Evolutionary conservation across 805 yeast species (phyloP).

Genomic region (Pichia nanzhaoensis): DNA sequence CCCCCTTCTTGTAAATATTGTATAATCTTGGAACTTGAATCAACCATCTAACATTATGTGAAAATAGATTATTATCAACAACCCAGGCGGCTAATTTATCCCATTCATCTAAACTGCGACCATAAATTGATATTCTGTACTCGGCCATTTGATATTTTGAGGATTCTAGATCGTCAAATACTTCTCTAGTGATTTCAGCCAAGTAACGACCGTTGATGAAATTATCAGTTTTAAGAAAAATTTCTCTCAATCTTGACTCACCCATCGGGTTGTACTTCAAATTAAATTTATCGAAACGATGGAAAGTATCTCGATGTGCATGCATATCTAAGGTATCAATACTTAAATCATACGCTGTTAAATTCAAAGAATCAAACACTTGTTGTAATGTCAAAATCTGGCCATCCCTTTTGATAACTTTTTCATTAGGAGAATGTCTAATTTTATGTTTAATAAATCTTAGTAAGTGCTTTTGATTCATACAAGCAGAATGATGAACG

Average conservation of each 20-base stretch:
- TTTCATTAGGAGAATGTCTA: conserved; percentile 78
- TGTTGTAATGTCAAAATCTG: conserved; percentile 77
- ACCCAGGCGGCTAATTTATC: conserved; percentile 94
- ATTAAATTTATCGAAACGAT: conserved; percentile 95
- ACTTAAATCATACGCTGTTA: conserved; percentile 90
- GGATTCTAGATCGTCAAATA: conserved; percentile 86
- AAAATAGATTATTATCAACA: conserved; percentile 80
- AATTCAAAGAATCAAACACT: conserved; percentile 83
- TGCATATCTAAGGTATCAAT: conserved; percentile 99
- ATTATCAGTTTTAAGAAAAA: conserved; percentile 92
- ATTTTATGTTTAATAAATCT: conserved; percentile 93
- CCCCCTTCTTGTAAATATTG: conserved; percentile 76
- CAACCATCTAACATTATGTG: conserved; percentile 95
- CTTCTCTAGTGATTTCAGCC: conserved; percentile 92
- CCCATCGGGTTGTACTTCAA: conserved; percentile 97
- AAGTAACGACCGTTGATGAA: conserved; percentile 80
- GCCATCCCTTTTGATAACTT: conserved; percentile 91
- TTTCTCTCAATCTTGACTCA: conserved; percentile 94
- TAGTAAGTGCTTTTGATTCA: conserved; percentile 95
- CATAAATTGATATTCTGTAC: conserved; percentile 90
- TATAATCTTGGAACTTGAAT: conserved; percentile 92
- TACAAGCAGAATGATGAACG: conserved; percentile 98
- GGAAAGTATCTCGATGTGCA: conserved; percentile 97
- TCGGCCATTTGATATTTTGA: conserved; percentile 97
- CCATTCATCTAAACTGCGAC: conserved; percentile 89